A percentile compares a stretch with the other conserved stretches of the same genome.
Conservation (phyloP, 768 basidiomycete species). For the Leccinum arenicola region DNA sequence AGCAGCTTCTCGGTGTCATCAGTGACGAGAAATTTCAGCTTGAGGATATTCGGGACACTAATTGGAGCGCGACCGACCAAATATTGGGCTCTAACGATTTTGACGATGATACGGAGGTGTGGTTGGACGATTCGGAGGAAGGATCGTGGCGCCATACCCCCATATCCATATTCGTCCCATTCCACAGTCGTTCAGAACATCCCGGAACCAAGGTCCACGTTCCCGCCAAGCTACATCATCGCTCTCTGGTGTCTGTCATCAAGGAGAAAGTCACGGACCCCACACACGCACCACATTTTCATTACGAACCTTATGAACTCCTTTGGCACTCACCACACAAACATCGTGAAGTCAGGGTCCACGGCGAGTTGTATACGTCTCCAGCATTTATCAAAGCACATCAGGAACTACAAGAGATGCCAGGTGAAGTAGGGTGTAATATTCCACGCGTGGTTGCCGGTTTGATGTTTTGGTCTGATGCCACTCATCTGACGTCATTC, state of each 20-base stretch:
- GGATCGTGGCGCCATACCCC: not conserved
- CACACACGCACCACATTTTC: not conserved
- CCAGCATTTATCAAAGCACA: not conserved
- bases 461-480: not conserved
- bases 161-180: not conserved
- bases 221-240: not conserved
- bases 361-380: not conserved
- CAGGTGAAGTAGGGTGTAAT: not conserved
- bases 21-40: not conserved
- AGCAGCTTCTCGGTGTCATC: not conserved
- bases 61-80: not conserved
- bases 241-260: not conserved
- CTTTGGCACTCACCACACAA: not conserved
- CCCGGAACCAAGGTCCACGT: not conserved
- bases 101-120: not conserved
- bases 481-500: not conserved
- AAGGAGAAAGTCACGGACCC: not conserved
- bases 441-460: not conserved
- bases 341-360: not conserved
- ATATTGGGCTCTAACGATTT: not conserved
- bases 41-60: not conserved
- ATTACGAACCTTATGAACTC: not conserved
- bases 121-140: not conserved
- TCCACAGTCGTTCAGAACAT: not conserved
- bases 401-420: not conserved